These are phyloP conservation scores for Gorgonomyces haynaldii DNA, from an alignment of 192 early-diverging fungal species.

Conservation along the genomic window DNA sequence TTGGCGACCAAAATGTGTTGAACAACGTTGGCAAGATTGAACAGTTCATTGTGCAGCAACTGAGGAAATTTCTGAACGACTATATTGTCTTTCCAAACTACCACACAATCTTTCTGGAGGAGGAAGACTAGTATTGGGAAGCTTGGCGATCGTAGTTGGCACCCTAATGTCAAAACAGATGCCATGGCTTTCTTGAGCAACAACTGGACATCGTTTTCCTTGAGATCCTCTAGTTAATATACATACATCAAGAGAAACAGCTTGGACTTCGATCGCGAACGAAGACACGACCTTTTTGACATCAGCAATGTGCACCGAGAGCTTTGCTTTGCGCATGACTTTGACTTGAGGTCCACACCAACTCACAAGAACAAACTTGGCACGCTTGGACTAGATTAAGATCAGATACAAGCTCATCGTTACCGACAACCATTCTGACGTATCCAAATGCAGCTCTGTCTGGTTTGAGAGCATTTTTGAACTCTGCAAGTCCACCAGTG, in stretches of 20 bases:
- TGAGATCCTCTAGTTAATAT: conserved; percentile 40
- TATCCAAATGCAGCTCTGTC: conserved; percentile 72
- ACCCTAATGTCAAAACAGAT: conserved; percentile 9
- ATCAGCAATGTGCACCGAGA: conserved; percentile 66
- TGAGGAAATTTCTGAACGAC: conserved; percentile 25
- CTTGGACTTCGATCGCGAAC: conserved; percentile 65
- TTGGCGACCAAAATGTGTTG: conserved; percentile 42
- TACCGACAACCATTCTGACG: conserved; percentile 51
- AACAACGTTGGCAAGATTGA: conserved; percentile 56
- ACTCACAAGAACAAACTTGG: conserved; percentile 51
- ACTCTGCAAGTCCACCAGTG: conserved; percentile 53
- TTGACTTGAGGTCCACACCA: conserved; percentile 61
- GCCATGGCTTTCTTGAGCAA: conserved; percentile 54
- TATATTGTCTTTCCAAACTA: conserved; percentile 40
- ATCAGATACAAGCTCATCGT: conserved; percentile 35
- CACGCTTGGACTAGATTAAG: conserved; percentile 31
- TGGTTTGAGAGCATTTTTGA: conserved; percentile 40
- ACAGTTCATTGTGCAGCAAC: conserved; percentile 32
- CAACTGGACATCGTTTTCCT: conserved; percentile 44
- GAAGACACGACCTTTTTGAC: conserved; percentile 58
- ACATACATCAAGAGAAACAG: conserved; percentile 29
- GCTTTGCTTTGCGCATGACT: conserved; percentile 69
- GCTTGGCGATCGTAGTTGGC: conserved; percentile 25
- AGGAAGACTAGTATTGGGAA: conserved; percentile 11
- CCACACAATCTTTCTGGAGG: conserved; percentile 20